Base-by-base conservation (phyloP, 306 rosid genomes). In the Boehmeria nivea region DNA sequence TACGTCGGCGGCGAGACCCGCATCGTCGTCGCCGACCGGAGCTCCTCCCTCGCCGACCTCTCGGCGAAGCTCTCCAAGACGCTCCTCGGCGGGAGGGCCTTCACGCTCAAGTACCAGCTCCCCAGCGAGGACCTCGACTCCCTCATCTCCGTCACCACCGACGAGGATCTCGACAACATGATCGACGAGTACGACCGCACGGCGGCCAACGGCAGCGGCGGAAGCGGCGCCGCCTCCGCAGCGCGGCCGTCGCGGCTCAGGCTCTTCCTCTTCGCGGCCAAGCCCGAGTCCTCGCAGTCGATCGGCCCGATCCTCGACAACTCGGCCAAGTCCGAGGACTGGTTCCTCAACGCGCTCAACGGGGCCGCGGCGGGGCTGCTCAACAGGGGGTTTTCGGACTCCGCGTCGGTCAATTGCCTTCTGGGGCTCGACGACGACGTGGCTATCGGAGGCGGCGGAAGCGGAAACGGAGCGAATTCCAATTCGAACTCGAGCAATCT, bases 111-210 rank as follows among this genome's bases (percentile, higher is more conserved):
- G 68, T 91, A 91, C 67, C 95, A 87, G 71, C 95, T 91, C 10
- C 99, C 99, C 0, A 85, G 78, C 70, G 96, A 91, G 53, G 99
- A 91, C 78, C 84, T 91, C 2, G 96, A 91, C 63, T 91, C 99
- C 1, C 66, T 91, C 4, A 85, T 91, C 52, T 91, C 99, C 0
- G 88, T 91, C 1, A 81, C 96, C 6, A 87, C 95, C 43, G 96
- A 91, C 9, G 99, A 91, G 26, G 99, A 91, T 73, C 75, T 93
- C 1, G 99, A 93, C 26, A 93, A 93, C 64, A 87, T 93, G 96
- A 83, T 93, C 76, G 99, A 91, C 3, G 96, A 91, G 75, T 91
- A 84, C 56, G 99, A 91, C 66, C 93, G 99, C 16, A 91, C 84
- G 68, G n/a, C n/a, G n/a, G n/a, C n/a, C n/a, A n/a, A 73, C 10